phyloP scores from a whole-genome alignment of 495 filamentous ascomycete genomes.

The Aspergillus sclerotiicarbonarius region DNA sequence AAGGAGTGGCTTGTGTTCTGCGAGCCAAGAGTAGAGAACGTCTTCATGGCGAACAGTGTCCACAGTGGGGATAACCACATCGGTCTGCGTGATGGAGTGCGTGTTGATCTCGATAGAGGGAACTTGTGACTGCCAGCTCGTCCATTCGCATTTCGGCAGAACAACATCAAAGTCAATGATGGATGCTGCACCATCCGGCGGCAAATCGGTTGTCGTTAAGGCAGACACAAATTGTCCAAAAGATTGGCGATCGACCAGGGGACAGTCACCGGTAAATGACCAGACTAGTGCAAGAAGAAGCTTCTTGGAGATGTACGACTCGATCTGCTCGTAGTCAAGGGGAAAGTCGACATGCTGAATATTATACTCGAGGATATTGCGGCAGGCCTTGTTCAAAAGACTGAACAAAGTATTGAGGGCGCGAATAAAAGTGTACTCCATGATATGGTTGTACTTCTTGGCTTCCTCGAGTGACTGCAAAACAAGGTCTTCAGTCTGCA shows the following conservation, averaged over 20 bases:
- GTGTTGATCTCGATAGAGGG: conserved; percentile 95
- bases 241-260: conserved; percentile 76
- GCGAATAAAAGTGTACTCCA: conserved; percentile 91
- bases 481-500: conserved; percentile 77
- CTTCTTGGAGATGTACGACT: conserved; percentile 88
- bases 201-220: conserved; percentile 79
- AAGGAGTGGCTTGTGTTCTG: conserved; percentile 94
- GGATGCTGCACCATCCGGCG: conserved; percentile 68
- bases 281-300: conserved; percentile 86
- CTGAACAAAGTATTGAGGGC: conserved; percentile 93
- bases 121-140: conserved; percentile 89
- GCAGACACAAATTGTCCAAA: conserved; percentile 82
- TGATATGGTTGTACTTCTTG: conserved; percentile 84
- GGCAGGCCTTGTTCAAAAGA: conserved; percentile 86
- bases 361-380: conserved; percentile 93
- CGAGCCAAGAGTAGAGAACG: conserved; percentile 96
- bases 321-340: conserved; percentile 81
- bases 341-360: conserved; percentile 91
- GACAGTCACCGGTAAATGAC: conserved; percentile 94
- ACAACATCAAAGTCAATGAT: conserved; percentile 94
- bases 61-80: conserved; percentile 94
- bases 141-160: conserved; percentile 84
- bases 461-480: conserved; percentile 71
- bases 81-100: conserved; percentile 93
- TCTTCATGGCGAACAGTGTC: conserved; percentile 98